A percentile compares a stretch with the other conserved stretches of the same genome.
Conservation (phyloP, 2,329 filamentous ascomycete species). For the Talaromyces sp. region DNA sequence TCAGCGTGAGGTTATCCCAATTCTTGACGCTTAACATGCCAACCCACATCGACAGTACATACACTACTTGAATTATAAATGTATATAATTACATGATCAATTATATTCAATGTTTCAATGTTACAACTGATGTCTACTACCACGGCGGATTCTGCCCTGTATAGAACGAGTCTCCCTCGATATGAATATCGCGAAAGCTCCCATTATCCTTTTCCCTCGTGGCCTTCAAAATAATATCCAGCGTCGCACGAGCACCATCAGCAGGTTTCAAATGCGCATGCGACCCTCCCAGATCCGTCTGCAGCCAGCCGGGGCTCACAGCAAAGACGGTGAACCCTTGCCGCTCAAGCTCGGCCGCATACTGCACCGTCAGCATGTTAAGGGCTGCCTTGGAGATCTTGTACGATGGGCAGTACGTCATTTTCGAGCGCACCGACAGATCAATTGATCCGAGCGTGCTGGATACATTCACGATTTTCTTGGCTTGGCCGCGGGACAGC, state of each 20-base stretch:
- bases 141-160: not conserved
- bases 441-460: constrained; percentile 37
- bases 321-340: constrained; percentile 23
- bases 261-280: constrained; percentile 1
- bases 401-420: constrained; percentile 31
- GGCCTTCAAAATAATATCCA: not conserved
- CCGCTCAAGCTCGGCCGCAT: constrained; percentile 21
- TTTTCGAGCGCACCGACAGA: constrained; percentile 15
- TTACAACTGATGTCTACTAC: not conserved
- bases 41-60: no score
- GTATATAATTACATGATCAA: no score
- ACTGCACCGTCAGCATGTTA: constrained; percentile 43
- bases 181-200: not conserved
- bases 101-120: not conserved
- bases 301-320: constrained; percentile 32
- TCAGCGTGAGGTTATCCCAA: no score
- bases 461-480: constrained; percentile 41
- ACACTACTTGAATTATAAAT: no score
- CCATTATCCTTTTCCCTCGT: not conserved
- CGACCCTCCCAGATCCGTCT: constrained; percentile 4
- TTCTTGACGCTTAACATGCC: no score
- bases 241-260: not conserved
- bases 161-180: not conserved
- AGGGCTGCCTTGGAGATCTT: constrained; percentile 46
- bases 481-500: constrained; percentile 28